Conservation (phyloP, 2,329 filamentous ascomycete genomes). For the Monosporascus cannonballus region DNA sequence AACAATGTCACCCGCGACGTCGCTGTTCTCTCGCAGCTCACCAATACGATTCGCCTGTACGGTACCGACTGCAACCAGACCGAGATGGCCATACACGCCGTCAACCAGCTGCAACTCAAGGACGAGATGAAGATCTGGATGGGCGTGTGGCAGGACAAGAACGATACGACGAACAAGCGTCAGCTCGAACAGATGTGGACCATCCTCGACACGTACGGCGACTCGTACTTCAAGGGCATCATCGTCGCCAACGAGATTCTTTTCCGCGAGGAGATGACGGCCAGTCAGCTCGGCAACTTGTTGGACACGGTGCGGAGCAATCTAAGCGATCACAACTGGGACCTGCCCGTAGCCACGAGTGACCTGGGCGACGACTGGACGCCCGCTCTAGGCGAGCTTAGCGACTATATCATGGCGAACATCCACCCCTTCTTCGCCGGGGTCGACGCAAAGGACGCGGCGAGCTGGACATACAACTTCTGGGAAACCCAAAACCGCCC, state of each 20-base stretch:
- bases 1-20: conserved; percentile 93
- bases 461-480: conserved; percentile 77
- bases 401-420: conserved; percentile 92
- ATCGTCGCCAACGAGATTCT: conserved; percentile 79
- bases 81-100: conserved; percentile 81
- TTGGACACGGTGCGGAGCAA: conserved; percentile 67
- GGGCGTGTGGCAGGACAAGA: conserved; percentile 86
- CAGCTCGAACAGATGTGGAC: conserved; percentile 81
- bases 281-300: conserved; percentile 54
- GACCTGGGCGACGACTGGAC: conserved; percentile 90
- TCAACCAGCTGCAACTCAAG: conserved; percentile 66
- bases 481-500: conserved; percentile 65
- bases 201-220: conserved; percentile 65
- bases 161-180: conserved; percentile 74
- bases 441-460: conserved; percentile 59
- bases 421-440: conserved; percentile 95
- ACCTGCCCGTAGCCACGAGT: conserved; percentile 76
- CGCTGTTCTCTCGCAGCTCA: conserved; percentile 83
- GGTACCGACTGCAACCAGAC: conserved; percentile 98
- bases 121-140: conserved; percentile 81
- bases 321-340: conserved; percentile 58
- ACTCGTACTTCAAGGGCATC: conserved; percentile 68
- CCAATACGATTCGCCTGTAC: conserved; percentile 81
- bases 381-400: conserved; percentile 56
- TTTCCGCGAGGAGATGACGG: conserved; percentile 69